Percentiles rank a stretch among this genome's conserved stretches.
Evolutionary conservation across 106 monocot species (phyloP).

Genomic region (Phalaenopsis aphrodite): DNA sequence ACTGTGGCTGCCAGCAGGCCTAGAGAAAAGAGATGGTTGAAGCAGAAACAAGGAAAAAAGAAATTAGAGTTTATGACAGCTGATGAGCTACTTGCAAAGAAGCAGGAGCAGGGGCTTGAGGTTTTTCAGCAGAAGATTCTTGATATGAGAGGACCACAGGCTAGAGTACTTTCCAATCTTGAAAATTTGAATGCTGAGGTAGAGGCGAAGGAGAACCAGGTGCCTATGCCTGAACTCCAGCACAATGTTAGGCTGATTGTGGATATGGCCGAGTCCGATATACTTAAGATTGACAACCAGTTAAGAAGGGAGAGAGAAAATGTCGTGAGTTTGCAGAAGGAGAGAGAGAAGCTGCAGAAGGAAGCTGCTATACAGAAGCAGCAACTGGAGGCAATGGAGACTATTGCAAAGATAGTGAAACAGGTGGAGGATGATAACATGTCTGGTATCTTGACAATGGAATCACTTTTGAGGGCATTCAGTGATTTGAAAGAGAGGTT

Average conservation of each 20-base stretch:
- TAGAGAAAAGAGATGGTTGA: conserved; percentile 74
- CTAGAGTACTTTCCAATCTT: conserved; percentile 57
- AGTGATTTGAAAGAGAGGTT: conserved; percentile 43
- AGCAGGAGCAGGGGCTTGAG: conserved; percentile 67
- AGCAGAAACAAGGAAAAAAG: conserved; percentile 62
- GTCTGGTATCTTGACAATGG: conserved; percentile 49
- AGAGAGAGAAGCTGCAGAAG: conserved; percentile 63
- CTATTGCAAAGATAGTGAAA: conserved; percentile 41
- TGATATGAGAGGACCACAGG: conserved; percentile 93
- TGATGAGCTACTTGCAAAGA: conserved; percentile 71
- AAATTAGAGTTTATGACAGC: conserved; percentile 57
- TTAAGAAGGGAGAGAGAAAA: conserved; percentile 81
- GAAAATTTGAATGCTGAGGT: conserved; percentile 86
- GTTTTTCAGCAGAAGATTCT: conserved; percentile 77
- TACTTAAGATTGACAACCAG: conserved; percentile 68
- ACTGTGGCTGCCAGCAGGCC: neutral
- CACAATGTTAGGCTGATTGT: conserved; percentile 79
- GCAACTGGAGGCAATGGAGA: conserved; percentile 73
- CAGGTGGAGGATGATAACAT: conserved; percentile 38
- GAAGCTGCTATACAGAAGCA: conserved; percentile 53
- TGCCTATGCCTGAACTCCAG: conserved; percentile 96
- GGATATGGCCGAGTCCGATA: conserved; percentile 65
- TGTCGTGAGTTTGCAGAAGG: conserved; percentile 59
- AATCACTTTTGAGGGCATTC: conserved; percentile 54
- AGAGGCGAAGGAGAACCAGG: conserved; percentile 59